Evolutionary conservation across 495 filamentous ascomycete genomes (phyloP).

Genomic region (Neurospora discreta): DNA sequence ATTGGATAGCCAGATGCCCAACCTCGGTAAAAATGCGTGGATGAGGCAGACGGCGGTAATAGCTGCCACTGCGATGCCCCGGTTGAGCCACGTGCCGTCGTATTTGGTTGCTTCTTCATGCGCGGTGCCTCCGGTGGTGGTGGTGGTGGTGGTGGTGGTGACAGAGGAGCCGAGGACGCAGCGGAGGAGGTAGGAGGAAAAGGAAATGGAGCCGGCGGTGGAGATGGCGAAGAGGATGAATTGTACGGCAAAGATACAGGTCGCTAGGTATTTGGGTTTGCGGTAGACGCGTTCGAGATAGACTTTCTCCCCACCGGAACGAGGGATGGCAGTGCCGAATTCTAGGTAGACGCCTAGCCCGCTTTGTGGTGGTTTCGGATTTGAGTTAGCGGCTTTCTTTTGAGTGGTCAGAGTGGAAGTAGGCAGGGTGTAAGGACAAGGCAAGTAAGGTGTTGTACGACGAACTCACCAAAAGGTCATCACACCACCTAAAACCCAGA

Average conservation of each 20-base stretch:
- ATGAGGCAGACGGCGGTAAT: conserved; percentile 48
- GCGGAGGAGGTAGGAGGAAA: conserved; percentile 23
- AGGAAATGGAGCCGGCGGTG: conserved; percentile 21
- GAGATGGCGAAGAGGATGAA: conserved; percentile 30
- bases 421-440: background rate
- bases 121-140: conserved; percentile 2
- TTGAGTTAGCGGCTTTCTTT: background rate
- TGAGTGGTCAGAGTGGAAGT: background rate
- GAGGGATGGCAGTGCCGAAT: conserved; percentile 13
- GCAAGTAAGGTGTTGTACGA: background rate
- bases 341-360: conserved; percentile 19
- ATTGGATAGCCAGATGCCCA: conserved; percentile 52
- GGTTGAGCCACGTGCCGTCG: conserved; percentile 18
- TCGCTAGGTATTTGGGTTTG: conserved; percentile 22
- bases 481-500: conserved; percentile 22
- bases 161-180: background rate
- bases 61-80: conserved; percentile 22
- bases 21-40: conserved; percentile 46
- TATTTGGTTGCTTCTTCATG: background rate
- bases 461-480: conserved; percentile 22
- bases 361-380: background rate
- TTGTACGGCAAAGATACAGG: conserved; percentile 29
- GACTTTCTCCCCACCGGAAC: background rate
- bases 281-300: conserved; percentile 24
- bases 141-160: background rate